These are phyloP conservation scores for Sordariomycetes sp. DNA, from an alignment of 2,329 filamentous ascomycete species.

Conservation along the genomic window DNA sequence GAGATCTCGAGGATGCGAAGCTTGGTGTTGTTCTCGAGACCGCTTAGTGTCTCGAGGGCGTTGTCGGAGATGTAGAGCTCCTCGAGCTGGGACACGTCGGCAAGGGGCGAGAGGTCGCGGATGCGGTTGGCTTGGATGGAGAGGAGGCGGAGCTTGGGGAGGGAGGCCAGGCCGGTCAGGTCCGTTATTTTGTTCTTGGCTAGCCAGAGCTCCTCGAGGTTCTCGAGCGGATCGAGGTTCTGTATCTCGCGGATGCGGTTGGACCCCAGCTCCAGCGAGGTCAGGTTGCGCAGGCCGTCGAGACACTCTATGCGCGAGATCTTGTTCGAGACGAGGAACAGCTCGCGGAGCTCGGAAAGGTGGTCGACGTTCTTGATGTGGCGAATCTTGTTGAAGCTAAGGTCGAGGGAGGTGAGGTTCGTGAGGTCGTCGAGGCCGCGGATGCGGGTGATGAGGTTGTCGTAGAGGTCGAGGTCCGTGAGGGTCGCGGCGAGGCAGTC, in stretches of 20 bases:
- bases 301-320: conserved; percentile 81
- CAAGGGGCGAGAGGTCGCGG: conserved; percentile 63
- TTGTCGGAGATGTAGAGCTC: conserved; percentile 97
- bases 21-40: conserved; percentile 55
- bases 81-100: conserved; percentile 65
- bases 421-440: conserved; percentile 70
- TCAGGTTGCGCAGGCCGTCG: conserved; percentile 61
- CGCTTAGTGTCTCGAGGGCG: conserved; percentile 65
- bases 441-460: conserved; percentile 86
- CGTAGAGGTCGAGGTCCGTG: conserved; percentile 85
- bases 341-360: conserved; percentile 64
- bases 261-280: conserved; percentile 81
- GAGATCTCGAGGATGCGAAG: conserved; percentile 80
- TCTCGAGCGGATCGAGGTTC: conserved; percentile 67
- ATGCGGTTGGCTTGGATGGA: conserved; percentile 95
- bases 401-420: conserved; percentile 68
- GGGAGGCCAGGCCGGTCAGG: conserved; percentile 62
- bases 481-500: conserved; percentile 54
- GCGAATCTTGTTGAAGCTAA: conserved; percentile 99
- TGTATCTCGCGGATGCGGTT: conserved; percentile 86
- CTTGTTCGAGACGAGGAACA: conserved; percentile 94
- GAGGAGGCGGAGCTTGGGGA: conserved; percentile 74
- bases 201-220: conserved; percentile 82
- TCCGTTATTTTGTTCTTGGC: conserved; percentile 95
- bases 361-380: conserved; percentile 86